Evolutionary conservation across 148 eudicot species (phyloP).

Genomic region (Tetragonia tetragonoides): DNA sequence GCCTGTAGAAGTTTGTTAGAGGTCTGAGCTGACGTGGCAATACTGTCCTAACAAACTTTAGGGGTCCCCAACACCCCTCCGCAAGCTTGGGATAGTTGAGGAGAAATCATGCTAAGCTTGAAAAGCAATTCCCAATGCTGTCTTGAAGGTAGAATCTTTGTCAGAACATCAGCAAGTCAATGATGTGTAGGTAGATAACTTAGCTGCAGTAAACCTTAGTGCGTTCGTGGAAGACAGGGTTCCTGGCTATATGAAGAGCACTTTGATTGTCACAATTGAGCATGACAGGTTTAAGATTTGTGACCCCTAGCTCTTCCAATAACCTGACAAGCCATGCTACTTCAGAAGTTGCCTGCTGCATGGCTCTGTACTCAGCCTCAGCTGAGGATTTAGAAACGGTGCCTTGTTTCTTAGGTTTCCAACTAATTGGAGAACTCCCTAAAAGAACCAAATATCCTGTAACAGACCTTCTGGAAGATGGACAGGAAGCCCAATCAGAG

Average conservation of each 20-base stretch:
- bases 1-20: too few species aligned
- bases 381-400: too few species aligned
- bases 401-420: too few species aligned
- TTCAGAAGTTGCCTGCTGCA: too few species aligned
- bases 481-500: constrained; percentile 2
- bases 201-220: not conserved
- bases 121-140: not conserved
- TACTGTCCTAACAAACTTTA: too few species aligned
- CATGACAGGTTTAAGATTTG: not conserved
- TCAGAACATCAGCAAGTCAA: constrained; percentile 7
- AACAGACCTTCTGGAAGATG: not conserved
- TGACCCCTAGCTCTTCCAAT: too few species aligned
- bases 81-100: too few species aligned
- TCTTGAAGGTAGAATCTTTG: not conserved
- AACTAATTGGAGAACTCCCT: too few species aligned
- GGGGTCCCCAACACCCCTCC: too few species aligned
- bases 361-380: not conserved
- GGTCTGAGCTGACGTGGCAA: too few species aligned
- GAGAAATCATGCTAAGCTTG: not conserved
- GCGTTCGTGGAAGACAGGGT: not conserved
- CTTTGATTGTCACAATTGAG: constrained; percentile 12
- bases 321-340: too few species aligned
- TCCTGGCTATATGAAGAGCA: not conserved
- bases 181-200: not conserved
- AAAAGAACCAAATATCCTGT: too few species aligned